Percentiles rank a stretch among this genome's conserved stretches.
phyloP scores from a whole-genome alignment of 176 grass and related monocot genomes.

The Zea luxurians region DNA sequence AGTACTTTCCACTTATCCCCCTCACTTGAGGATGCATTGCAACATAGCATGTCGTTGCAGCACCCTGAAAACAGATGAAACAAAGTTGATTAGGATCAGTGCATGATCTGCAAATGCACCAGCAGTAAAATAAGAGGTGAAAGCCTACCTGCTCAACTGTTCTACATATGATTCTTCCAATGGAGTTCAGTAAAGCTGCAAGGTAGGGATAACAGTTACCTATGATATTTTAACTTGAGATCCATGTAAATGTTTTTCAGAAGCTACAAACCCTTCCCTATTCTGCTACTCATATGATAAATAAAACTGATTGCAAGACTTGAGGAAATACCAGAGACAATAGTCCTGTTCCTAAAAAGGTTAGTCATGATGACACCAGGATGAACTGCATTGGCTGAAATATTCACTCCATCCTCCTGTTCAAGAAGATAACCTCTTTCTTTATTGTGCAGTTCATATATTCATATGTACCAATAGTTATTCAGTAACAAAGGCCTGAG shows the following conservation, averaged over 20 bases:
- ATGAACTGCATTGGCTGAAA: slow-evolving; percentile 82
- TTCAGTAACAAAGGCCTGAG: background rate
- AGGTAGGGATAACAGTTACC: background rate
- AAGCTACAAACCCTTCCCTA: background rate
- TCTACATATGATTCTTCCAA: slow-evolving; percentile 38
- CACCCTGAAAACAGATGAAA: slow-evolving; percentile 42
- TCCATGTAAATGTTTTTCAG: background rate
- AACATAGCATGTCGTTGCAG: slow-evolving; percentile 80
- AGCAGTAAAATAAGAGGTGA: background rate
- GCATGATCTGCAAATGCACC: background rate
- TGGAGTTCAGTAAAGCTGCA: slow-evolving; percentile 33
- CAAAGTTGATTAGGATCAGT: background rate
- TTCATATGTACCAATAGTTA: background rate
- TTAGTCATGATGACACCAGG: slow-evolving; percentile 70
- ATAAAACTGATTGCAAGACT: background rate
- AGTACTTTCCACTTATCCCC: no score
- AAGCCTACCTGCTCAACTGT: slow-evolving; percentile 33
- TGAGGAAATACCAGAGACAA: slow-evolving; percentile 39
- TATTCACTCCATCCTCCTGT: slow-evolving; percentile 70
- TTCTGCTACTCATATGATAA: background rate
- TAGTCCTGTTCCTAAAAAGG: slow-evolving; percentile 67
- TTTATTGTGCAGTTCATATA: background rate
- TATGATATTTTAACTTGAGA: background rate
- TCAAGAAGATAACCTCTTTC: background rate
- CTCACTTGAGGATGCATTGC: slow-evolving; percentile 51